Evolutionary conservation across 2,329 filamentous ascomycete species (phyloP), one percentile per base, ranked within the genome.

Genomic region (Dendrostoma leiphaemia): DNA sequence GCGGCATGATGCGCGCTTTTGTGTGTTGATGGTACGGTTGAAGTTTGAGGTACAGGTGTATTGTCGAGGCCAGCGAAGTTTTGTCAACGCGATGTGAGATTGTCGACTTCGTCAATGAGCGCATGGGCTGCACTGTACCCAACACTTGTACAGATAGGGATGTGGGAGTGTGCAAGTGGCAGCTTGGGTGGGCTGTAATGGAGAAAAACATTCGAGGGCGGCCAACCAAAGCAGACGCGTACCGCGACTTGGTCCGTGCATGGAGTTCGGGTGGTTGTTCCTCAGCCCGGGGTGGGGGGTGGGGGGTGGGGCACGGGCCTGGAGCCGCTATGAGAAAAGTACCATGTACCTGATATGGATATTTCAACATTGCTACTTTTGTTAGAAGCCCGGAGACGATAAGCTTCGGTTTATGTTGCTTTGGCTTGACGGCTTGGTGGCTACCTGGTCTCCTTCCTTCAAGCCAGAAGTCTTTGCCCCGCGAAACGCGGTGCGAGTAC

Each of bases 1-100:
- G 65, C 51, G 69, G 68, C 61, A 69, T 69, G 15, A 48, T 52
- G 26, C 26, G 26, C 17, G 10, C 17, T 17, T 35, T 38, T 48
- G 31, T 9, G 4, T 53, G 26, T 38, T 29, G 41, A n/a, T 26
- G 24, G 37, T 47, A 12, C 19, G 24, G 6, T 17, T 48, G 26
- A 29, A 19, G 37, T 28, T 49, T 40, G n/a, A 17, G 8, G 15
- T 32, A 15, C 12, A 34, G 19, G 32, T 13, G 21, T 35, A 35
- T 23, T 53, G 24, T 26, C 31, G 44, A 47, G 29, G 24, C 34
- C 17, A 21, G 44, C 24, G 31, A 28, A 26, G 51, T 23, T 7
- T 21, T 23, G 35, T n/a, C 15, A 3, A 17, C 37, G 12, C 26
- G 34, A 38, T 13, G 32, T 31, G 43, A 34, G 28, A 38, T 13